Evolutionary conservation across 306 rosid species (phyloP).

Genomic region (Rosa rugosa): DNA sequence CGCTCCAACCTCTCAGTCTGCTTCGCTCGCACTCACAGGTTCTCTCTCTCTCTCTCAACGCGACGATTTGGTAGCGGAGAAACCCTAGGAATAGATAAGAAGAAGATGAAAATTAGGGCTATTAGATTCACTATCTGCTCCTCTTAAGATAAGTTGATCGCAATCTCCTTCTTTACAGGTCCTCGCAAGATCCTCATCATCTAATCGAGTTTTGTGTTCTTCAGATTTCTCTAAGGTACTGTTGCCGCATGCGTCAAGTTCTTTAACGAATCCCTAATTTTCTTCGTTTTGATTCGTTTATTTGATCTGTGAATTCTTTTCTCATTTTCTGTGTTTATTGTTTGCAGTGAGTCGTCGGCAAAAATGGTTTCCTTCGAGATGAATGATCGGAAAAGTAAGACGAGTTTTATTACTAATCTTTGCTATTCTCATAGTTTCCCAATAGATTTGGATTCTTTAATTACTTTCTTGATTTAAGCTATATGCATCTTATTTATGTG

Average conservation of each 20-base stretch:
- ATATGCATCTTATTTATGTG: background rate
- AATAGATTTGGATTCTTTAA: background rate
- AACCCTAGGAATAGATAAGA: background rate
- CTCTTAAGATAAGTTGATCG: background rate
- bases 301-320: background rate
- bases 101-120: background rate
- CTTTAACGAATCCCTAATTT: conserved; percentile 7
- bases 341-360: conserved; percentile 45
- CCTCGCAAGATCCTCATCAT: conserved; percentile 8
- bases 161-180: conserved; percentile 18
- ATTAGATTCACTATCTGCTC: background rate
- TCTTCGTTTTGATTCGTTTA: background rate
- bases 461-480: background rate
- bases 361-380: conserved; percentile 92
- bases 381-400: conserved; percentile 97
- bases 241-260: background rate
- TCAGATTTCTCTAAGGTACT: conserved; percentile 16
- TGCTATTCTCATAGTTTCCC: background rate
- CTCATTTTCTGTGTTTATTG: conserved; percentile 1
- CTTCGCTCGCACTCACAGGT: background rate
- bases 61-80: conserved; percentile 3
- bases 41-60: background rate
- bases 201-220: background rate
- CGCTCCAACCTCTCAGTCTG: background rate
- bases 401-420: background rate